Base-by-base conservation (phyloP, 1,284 basidiomycete species). In the Cystobasidiaceae sp. region DNA sequence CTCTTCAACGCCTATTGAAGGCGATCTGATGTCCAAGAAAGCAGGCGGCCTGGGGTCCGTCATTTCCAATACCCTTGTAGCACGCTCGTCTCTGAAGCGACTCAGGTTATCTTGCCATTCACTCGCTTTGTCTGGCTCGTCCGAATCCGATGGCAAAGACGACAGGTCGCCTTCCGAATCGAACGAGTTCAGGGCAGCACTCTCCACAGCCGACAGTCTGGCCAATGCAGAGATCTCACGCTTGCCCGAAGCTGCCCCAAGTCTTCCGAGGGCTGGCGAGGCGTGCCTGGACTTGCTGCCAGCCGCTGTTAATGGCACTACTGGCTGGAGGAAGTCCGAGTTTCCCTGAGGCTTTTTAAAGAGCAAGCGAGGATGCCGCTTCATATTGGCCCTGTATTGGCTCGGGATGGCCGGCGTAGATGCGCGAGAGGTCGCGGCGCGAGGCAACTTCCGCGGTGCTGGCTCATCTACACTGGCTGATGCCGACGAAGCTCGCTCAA, bases 161-260 rank as follows among this genome's bases (percentile, higher is more conserved):
- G 61, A 64, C 5, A 64, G 51, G 25, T 64, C 61, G 17, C 61
- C 61, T 27, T 64, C 61, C 17, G 51, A 55, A 11, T 64, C 61
- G 33, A 64, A 64, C 1, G 52, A n/a, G n/a, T n/a, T 49, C 45
- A 44, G 13, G 17, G 52, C 61, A 3, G 52, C 61, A n/a, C 39
- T 55, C 30, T 51, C 52, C 9, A 21, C 25, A 13, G 58, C 45
- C 8, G 45, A 19, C 23, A 44, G 27, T 33, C 43, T 23, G 17
- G 60, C 33, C 6, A 52, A 28, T 4, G 37, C 49, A 4, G 50
- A 48, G 4, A 33, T n/a, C n/a, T n/a, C n/a, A n/a, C n/a, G n/a
- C n/a, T n/a, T n/a, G n/a, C n/a, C n/a, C n/a, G n/a, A n/a, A n/a
- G n/a, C n/a, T n/a, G n/a, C n/a, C n/a, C n/a, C n/a, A n/a, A n/a